Evolutionary conservation across 73 alveolate genomes (phyloP).

Genomic region (Paramecium sexaurelia): DNA sequence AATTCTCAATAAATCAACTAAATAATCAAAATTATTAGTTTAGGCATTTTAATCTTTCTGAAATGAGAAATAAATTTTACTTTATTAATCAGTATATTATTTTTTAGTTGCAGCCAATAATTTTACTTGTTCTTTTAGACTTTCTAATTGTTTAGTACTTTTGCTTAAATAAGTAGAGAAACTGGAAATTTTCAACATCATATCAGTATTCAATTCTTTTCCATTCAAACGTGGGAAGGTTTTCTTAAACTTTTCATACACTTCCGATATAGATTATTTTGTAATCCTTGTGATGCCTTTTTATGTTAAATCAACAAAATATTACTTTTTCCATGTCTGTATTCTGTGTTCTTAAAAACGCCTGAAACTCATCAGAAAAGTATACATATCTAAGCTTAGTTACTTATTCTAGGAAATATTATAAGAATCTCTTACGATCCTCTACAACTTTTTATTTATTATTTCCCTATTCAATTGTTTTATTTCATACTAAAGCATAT

Average conservation of each 20-base stretch:
- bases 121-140: constrained; percentile 46
- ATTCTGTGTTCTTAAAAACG: constrained; percentile 54
- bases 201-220: neutral
- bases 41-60: constrained; percentile 28
- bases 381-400: constrained; percentile 42
- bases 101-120: constrained; percentile 2
- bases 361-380: constrained; percentile 57
- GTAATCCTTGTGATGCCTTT: constrained; percentile 20
- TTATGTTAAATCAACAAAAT: neutral
- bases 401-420: constrained; percentile 48
- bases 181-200: neutral
- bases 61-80: neutral
- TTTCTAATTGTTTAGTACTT: neutral
- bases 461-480: constrained; percentile 33
- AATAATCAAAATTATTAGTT: constrained; percentile 39
- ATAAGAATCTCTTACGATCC: constrained; percentile 55
- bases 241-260: neutral
- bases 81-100: constrained; percentile 42
- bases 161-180: neutral
- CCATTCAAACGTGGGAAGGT: neutral
- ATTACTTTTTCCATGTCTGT: constrained; percentile 57
- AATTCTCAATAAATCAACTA: constrained; percentile 63
- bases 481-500: constrained; percentile 18
- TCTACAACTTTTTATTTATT: constrained; percentile 56
- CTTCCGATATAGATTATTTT: neutral